A percentile compares a stretch with the other conserved stretches of the same genome.
phyloP scores from a whole-genome alignment of 768 basidiomycete species.

The Naganishia kalamii region DNA sequence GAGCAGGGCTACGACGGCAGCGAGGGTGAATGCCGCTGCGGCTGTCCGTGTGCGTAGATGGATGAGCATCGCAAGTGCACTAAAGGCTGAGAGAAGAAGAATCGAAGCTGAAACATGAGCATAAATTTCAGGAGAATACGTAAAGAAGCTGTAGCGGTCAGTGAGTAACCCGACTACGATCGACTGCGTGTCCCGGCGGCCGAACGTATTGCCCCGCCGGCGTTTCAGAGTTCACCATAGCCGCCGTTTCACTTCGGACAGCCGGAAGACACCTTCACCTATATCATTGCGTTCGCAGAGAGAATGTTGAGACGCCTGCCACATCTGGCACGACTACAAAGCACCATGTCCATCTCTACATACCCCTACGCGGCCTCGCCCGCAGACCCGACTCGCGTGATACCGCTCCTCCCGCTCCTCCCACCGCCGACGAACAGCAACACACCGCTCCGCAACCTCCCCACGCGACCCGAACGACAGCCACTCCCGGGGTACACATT shows the following conservation, averaged over 20 bases:
- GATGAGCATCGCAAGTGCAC: neutral
- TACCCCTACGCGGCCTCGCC: constrained; percentile 8
- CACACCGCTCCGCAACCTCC: neutral
- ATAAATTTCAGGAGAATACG: too few relatives aligned
- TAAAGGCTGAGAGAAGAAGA: too few relatives aligned
- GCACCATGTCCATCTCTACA: constrained; percentile 12
- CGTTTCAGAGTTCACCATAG: too few relatives aligned
- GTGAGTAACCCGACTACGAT: too few relatives aligned
- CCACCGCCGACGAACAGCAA: neutral
- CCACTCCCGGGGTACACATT: constrained; percentile 12
- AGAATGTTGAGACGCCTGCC: neutral
- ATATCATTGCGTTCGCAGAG: neutral
- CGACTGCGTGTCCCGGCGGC: too few relatives aligned
- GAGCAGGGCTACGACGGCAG: neutral
- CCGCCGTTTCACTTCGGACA: too few relatives aligned
- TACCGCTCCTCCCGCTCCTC: constrained; percentile 14
- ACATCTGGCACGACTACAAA: too few relatives aligned
- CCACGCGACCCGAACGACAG: neutral
- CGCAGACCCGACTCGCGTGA: neutral
- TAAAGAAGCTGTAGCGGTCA: too few relatives aligned
- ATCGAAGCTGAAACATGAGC: too few relatives aligned
- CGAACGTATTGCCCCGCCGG: too few relatives aligned
- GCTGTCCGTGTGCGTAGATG: too few relatives aligned
- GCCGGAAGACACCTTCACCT: too few relatives aligned
- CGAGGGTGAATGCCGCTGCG: neutral